Base-by-base conservation (phyloP, 768 basidiomycete species). In the Rhodosporidiobolus odoratus region DNA sequence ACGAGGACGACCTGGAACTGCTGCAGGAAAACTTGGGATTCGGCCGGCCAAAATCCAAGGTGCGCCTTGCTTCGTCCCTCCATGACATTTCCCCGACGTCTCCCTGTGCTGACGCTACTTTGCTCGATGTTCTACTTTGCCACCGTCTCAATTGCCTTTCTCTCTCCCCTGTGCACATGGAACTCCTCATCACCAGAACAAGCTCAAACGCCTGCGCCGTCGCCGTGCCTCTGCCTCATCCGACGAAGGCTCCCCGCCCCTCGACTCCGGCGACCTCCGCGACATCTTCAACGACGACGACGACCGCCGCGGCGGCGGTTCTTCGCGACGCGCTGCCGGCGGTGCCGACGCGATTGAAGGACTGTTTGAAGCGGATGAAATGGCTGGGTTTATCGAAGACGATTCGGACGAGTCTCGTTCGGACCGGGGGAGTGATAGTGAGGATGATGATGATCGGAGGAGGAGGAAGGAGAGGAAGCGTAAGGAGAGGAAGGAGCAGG, bases 201-300 rank as follows among this genome's bases (percentile, higher is more conserved):
- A 87, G 62, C 81, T 94, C 54, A 92, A 86, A 67, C 83, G 88
- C 67, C 84, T 85, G 78, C 88, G 92, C 66, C 87, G 91, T 68
- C 86, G 87, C 38, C 65, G 43, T 1, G 74, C 85, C 73, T 88
- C 88, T 7, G 85, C 85, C 59, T 91, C 89, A 21, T 65, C 65
- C 19, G 70, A 68, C 60, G 76, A 73, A 25, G 47, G 82, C 85
- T 25, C 86, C 86, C 10, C 84, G 86, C 13, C 87, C 86, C 16
- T 86, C 84, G 75, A 83, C 85, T 79, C 57, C 15, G 84, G 83
- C 32, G 66, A 68, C 56, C 69, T 76, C 48, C 62, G 84, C 56
- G 83, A 85, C 76, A 90, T 93, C 70, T 96, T 93, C 88, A 90
- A 94, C 75, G 92, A 94, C 68, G 90, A 90, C 78, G 84, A 84